phyloP scores from a whole-genome alignment of 2,329 filamentous ascomycete species.

The Fusarium sp. region DNA sequence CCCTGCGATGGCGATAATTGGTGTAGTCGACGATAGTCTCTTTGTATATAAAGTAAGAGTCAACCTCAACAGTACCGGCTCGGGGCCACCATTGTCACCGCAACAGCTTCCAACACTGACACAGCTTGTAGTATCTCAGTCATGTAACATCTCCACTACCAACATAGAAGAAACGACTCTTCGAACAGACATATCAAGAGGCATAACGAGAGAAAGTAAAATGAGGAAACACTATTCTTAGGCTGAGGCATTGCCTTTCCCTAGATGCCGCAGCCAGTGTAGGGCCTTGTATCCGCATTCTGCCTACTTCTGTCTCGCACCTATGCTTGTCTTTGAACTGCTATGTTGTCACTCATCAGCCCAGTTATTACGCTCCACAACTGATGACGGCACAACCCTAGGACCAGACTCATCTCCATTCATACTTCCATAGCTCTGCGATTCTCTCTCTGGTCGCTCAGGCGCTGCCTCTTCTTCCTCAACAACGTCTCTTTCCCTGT shows the following conservation, averaged over 20 bases:
- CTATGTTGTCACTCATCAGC: constrained; percentile 11
- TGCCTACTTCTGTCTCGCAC: not conserved
- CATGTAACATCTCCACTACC: not conserved
- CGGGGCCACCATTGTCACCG: not conserved
- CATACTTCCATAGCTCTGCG: constrained; percentile 37
- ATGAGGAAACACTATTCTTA: not conserved
- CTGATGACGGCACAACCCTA: constrained; percentile 45
- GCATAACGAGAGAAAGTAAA: not conserved
- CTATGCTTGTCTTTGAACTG: not conserved
- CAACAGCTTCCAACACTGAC: not conserved
- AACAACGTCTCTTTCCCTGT: constrained; percentile 46
- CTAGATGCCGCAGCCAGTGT: not conserved
- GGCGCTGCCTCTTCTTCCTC: constrained; percentile 40
- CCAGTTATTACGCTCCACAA: constrained; percentile 46
- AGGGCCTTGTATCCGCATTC: not conserved
- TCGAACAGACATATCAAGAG: not conserved
- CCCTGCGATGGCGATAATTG: not conserved
- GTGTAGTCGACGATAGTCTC: not conserved
- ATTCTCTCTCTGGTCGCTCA: constrained; percentile 17
- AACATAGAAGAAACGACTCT: not conserved
- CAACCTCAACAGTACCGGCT: not conserved
- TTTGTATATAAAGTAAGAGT: not conserved
- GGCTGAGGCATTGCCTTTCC: not conserved
- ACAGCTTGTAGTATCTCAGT: not conserved
- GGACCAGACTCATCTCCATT: constrained; percentile 35